Conservation (phyloP, 2,329 filamentous ascomycete species). For the Aureobasidium sp. region DNA sequence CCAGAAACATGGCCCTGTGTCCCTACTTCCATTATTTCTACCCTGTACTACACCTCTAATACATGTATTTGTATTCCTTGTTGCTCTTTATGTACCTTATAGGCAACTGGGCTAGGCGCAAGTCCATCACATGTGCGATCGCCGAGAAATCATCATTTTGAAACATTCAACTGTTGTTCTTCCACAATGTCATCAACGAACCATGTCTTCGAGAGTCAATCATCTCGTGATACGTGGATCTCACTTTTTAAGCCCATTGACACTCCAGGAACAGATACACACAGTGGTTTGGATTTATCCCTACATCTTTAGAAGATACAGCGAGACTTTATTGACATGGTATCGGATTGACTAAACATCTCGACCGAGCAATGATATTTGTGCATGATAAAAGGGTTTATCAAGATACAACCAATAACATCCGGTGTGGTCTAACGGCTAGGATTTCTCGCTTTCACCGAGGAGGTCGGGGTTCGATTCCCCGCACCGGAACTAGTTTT, state of each 20-base stretch:
- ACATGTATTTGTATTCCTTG: neutral
- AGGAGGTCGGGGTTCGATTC: conserved; percentile 21
- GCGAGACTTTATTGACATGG: too few relatives aligned
- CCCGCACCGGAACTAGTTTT: conserved; percentile 20
- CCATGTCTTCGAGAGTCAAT: too few relatives aligned
- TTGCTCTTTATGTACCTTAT: neutral
- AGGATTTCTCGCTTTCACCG: conserved; percentile 20
- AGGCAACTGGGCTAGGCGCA: neutral
- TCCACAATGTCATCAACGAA: too few relatives aligned
- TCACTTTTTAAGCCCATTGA: too few relatives aligned
- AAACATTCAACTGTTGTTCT: too few relatives aligned
- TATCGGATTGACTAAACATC: too few relatives aligned
- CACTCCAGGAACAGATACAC: too few relatives aligned
- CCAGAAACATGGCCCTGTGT: neutral
- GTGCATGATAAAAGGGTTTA: too few relatives aligned
- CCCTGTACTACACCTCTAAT: neutral
- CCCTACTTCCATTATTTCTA: neutral
- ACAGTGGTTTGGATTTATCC: too few relatives aligned
- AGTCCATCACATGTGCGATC: neutral
- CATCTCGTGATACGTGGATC: too few relatives aligned
- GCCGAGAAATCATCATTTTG: neutral
- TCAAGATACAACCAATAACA: neutral
- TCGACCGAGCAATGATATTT: too few relatives aligned
- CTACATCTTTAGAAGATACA: too few relatives aligned
- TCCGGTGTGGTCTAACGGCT: conserved; percentile 18